phyloP scores from a whole-genome alignment of 768 basidiomycete genomes.

The Leucocoprinus birnbaumii region DNA sequence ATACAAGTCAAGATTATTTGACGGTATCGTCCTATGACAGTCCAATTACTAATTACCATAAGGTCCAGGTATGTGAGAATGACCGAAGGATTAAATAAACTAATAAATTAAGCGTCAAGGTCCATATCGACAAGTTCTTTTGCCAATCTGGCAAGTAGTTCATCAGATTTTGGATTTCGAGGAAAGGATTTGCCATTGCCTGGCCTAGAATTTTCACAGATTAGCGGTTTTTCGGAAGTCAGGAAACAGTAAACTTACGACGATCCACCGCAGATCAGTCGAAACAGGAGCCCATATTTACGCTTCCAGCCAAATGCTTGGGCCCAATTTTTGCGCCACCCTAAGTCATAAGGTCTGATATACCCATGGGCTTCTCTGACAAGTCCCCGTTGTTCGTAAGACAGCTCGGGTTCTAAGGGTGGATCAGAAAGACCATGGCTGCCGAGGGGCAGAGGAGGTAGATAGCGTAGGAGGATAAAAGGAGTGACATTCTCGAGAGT shows the following conservation, averaged over 20 bases:
- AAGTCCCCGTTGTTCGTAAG: constrained; percentile 57
- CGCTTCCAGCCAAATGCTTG: constrained; percentile 64
- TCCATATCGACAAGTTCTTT: constrained; percentile 57
- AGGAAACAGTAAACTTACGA: constrained; percentile 42
- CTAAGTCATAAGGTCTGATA: constrained; percentile 69
- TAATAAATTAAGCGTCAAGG: constrained; percentile 32
- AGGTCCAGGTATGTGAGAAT: neutral
- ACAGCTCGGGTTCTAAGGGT: constrained; percentile 70
- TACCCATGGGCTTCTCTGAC: constrained; percentile 61
- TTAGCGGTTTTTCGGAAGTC: neutral
- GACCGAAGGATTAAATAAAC: neutral
- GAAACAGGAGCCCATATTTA: constrained; percentile 48
- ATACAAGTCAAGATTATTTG: no score
- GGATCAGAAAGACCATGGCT: constrained; percentile 59
- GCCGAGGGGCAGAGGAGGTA: constrained; percentile 59
- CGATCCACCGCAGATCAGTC: constrained; percentile 59
- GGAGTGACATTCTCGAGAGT: constrained; percentile 77
- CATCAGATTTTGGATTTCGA: constrained; percentile 65
- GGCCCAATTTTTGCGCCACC: constrained; percentile 67
- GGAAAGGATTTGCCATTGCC: constrained; percentile 72
- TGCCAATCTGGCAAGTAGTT: constrained; percentile 64
- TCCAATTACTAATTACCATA: neutral
- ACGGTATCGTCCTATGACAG: neutral
- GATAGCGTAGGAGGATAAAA: constrained; percentile 66
- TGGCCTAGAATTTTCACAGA: constrained; percentile 28